Evolutionary conservation across 495 filamentous ascomycete genomes (phyloP).

Genomic region (Oidiodendron maius): DNA sequence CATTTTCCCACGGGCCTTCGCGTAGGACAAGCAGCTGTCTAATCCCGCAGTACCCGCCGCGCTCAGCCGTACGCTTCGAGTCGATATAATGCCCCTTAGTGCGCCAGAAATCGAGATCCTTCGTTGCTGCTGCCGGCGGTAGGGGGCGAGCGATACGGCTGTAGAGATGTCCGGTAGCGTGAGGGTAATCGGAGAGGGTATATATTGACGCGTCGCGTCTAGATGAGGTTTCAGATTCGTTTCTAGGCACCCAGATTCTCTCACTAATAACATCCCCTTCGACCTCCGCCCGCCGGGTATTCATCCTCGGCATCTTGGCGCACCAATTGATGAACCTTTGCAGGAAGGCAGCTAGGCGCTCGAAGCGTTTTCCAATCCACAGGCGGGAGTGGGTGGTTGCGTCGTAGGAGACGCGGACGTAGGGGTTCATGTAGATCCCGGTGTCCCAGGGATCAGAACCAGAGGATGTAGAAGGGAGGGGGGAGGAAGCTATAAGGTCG

Average conservation of each 20-base stretch:
- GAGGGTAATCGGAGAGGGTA: constrained; percentile 33
- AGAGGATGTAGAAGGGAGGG: neutral
- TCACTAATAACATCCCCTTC: constrained; percentile 48
- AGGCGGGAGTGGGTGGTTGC: constrained; percentile 48
- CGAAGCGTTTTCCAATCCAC: constrained; percentile 47
- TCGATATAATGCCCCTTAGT: constrained; percentile 25
- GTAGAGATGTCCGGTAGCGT: constrained; percentile 44
- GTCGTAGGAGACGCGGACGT: constrained; percentile 62
- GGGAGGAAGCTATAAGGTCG: constrained; percentile 49
- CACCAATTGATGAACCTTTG: constrained; percentile 50
- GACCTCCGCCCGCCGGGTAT: constrained; percentile 50
- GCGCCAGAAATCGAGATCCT: constrained; percentile 21
- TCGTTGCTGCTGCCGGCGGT: constrained; percentile 38
- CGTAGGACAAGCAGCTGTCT: constrained; percentile 50
- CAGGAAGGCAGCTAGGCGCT: constrained; percentile 48
- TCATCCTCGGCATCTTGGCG: constrained; percentile 47
- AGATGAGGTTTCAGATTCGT: constrained; percentile 16
- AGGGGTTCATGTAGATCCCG: constrained; percentile 67
- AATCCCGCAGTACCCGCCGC: constrained; percentile 54
- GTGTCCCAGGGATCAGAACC: constrained; percentile 30
- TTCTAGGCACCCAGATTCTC: constrained; percentile 42
- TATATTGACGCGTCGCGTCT: no score
- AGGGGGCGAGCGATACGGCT: constrained; percentile 40
- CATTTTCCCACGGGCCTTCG: constrained; percentile 40
- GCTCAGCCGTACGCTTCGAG: constrained; percentile 35